Conservation (phyloP, 208 protist species). For the Phytomonas francai region DNA sequence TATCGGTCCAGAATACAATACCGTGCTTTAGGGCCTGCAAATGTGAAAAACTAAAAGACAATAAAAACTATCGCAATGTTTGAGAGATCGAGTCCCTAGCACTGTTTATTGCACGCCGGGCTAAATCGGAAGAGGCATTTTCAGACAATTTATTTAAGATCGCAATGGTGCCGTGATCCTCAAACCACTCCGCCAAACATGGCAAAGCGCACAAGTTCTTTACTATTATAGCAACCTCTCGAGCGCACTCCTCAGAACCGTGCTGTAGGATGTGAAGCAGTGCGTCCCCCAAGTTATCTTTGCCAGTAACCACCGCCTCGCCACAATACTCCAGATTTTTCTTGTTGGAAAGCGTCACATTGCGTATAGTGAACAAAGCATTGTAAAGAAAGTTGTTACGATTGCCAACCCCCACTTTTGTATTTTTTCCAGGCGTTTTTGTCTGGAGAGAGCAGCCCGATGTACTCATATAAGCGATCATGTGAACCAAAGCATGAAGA, state of each 20-base stretch:
- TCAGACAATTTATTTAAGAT: conserved; percentile 51
- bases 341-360: conserved; percentile 67
- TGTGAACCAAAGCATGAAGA: conserved; percentile 51
- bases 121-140: conserved; percentile 50
- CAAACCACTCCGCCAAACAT: conserved; percentile 36
- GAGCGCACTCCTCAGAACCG: conserved; percentile 79
- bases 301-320: conserved; percentile 20
- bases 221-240: conserved; percentile 76
- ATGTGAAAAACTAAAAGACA: not conserved
- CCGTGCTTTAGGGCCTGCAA: not conserved
- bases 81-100: not conserved
- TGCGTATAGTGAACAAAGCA: conserved; percentile 71
- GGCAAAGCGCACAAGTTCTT: conserved; percentile 72
- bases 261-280: conserved; percentile 71
- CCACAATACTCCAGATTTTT: conserved; percentile 45
- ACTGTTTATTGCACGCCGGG: conserved; percentile 25
- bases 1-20: not conserved
- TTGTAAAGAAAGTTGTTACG: conserved; percentile 42
- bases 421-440: not conserved
- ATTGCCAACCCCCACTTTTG: not conserved
- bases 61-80: not conserved
- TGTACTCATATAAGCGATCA: conserved; percentile 46
- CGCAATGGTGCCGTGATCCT: conserved; percentile 32
- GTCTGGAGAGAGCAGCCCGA: not conserved
- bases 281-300: conserved; percentile 32